phyloP scores from a whole-genome alignment of 2,329 filamentous ascomycete species.

The Stachybotrys chlorohalonatus region DNA sequence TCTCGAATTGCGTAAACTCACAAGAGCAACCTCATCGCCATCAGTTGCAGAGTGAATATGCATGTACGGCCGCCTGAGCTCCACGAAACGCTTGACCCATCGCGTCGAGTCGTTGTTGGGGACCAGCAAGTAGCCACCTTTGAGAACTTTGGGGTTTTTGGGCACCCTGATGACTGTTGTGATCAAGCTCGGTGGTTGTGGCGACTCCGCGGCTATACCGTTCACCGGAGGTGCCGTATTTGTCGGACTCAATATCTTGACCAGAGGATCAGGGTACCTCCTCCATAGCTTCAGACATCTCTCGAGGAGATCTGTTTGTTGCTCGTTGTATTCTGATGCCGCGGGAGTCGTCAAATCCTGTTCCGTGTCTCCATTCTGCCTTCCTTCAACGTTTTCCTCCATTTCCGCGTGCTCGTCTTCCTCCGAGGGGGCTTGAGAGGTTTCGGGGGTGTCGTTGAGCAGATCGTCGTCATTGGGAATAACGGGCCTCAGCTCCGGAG shows the following conservation, averaged over 20 bases:
- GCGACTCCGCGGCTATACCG: constrained; percentile 41
- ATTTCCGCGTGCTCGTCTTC: constrained; percentile 8
- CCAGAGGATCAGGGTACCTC: constrained; percentile 46
- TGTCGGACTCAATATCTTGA: constrained; percentile 45
- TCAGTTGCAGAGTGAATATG: constrained; percentile 80
- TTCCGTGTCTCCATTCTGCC: constrained; percentile 13
- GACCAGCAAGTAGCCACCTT: constrained; percentile 79
- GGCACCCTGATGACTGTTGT: constrained; percentile 68
- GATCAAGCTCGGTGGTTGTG: constrained; percentile 53
- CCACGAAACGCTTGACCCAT: constrained; percentile 90
- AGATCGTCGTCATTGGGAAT: constrained; percentile 48
- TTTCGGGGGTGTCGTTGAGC: constrained; percentile 47
- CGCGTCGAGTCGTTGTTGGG: constrained; percentile 72
- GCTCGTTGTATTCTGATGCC: constrained; percentile 32
- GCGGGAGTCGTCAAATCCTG: constrained; percentile 12
- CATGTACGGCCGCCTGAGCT: constrained; percentile 83
- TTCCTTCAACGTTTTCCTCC: constrained; percentile 9
- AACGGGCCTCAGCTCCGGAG: constrained; percentile 26
- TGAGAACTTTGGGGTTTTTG: constrained; percentile 74
- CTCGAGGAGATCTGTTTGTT: constrained; percentile 37
- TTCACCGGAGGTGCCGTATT: constrained; percentile 63
- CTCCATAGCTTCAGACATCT: constrained; percentile 58
- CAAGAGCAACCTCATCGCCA: constrained; percentile 82
- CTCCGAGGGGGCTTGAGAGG: constrained; percentile 31
- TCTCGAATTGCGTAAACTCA: constrained; percentile 82